phyloP scores from a whole-genome alignment of 164 flowering plant genomes.

The Magnolia sinica region DNA sequence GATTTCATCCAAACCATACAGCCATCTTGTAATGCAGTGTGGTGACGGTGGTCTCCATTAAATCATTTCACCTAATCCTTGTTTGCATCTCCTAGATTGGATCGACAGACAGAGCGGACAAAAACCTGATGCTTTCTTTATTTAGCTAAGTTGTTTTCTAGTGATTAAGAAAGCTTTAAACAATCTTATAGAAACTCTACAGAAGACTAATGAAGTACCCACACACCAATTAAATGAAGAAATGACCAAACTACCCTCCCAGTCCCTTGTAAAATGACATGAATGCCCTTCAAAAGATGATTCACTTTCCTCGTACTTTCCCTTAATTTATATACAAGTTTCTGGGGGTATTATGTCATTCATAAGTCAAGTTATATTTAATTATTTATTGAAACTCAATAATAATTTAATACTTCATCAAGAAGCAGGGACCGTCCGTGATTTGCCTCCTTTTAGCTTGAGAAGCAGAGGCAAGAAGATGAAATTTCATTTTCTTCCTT shows the following conservation, averaged over 20 bases:
- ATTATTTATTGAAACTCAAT: background rate
- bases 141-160: background rate
- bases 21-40: background rate
- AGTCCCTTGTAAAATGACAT: background rate
- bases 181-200: background rate
- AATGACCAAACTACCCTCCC: background rate
- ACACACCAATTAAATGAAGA: background rate
- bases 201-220: background rate
- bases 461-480: background rate
- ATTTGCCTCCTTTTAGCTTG: background rate
- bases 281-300: background rate
- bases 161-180: background rate
- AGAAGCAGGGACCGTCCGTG: background rate
- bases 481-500: background rate
- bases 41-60: background rate
- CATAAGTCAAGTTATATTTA: background rate
- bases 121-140: background rate
- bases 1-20: background rate
- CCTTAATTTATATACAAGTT: background rate
- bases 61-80: conserved; percentile 7
- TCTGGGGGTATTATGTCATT: background rate
- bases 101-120: background rate
- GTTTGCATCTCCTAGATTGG: background rate
- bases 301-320: background rate
- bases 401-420: background rate